Conservation (phyloP, 176 grass and related monocot genomes). For the Aegilops tauschii region DNA sequence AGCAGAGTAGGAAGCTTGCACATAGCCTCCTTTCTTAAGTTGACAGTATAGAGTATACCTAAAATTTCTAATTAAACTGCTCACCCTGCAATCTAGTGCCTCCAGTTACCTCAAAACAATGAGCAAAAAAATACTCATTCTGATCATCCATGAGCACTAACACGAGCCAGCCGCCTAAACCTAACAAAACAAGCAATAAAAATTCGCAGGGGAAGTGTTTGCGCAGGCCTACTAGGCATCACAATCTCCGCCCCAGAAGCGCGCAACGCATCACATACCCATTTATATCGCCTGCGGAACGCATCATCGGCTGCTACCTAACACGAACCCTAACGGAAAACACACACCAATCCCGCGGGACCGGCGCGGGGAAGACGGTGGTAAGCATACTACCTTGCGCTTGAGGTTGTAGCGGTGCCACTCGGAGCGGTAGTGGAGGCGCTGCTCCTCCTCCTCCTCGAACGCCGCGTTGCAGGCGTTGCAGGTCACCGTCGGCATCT, state of each 20-base stretch:
- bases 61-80: neutral
- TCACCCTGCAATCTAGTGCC: neutral
- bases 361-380: neutral
- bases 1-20: neutral
- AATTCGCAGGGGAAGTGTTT: neutral
- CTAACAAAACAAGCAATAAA: neutral
- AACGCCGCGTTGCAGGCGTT: constrained; percentile 92
- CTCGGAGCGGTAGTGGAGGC: constrained; percentile 86
- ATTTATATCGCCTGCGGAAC: neutral
- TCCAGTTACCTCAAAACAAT: neutral
- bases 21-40: neutral
- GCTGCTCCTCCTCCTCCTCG: constrained; percentile 70
- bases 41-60: neutral
- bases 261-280: neutral
- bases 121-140: neutral
- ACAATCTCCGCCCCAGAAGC: neutral
- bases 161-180: neutral
- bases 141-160: neutral
- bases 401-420: constrained; percentile 99
- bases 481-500: constrained; percentile 75
- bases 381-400: constrained; percentile 57
- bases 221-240: too few species aligned
- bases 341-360: neutral
- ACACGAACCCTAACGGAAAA: constrained; percentile 18
- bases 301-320: neutral